Conservation (phyloP, 192 early-diverging fungal species). For the Obelidium mucronatum region DNA sequence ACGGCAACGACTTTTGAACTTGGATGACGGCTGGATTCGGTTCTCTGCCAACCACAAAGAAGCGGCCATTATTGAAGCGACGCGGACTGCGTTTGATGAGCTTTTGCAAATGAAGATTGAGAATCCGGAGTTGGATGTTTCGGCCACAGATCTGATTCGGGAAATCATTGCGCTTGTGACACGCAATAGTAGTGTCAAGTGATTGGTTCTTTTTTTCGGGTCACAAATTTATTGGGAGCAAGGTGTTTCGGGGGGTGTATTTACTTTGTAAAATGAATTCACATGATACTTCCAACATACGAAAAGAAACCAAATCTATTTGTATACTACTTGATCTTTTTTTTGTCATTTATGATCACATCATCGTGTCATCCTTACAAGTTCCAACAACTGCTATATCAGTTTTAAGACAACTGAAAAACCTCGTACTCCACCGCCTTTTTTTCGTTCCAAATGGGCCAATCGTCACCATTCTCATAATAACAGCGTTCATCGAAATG, state of each 20-base stretch:
- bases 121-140: slow-evolving; percentile 62
- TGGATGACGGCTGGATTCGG: slow-evolving; percentile 51
- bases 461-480: too few species aligned
- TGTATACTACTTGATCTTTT: slow-evolving; percentile 12
- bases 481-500: too few species aligned
- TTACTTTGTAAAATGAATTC: too few species aligned
- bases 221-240: background rate
- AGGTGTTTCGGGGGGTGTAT: background rate
- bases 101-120: slow-evolving; percentile 77
- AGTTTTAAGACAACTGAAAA: background rate
- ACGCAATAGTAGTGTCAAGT: background rate
- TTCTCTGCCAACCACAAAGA: slow-evolving; percentile 38
- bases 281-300: too few species aligned
- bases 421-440: background rate
- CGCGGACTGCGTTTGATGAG: slow-evolving; percentile 72
- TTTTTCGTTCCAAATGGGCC: too few species aligned
- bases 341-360: too few species aligned
- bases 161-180: slow-evolving; percentile 35
- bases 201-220: background rate
- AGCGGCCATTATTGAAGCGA: slow-evolving; percentile 42
- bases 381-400: background rate
- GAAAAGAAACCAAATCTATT: background rate
- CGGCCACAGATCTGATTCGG: slow-evolving; percentile 14
- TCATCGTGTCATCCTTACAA: too few species aligned
- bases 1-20: slow-evolving; percentile 33